These are phyloP conservation scores for Penstemon davidsonii DNA, from an alignment of 257 asterid species.

Conservation along the genomic window DNA sequence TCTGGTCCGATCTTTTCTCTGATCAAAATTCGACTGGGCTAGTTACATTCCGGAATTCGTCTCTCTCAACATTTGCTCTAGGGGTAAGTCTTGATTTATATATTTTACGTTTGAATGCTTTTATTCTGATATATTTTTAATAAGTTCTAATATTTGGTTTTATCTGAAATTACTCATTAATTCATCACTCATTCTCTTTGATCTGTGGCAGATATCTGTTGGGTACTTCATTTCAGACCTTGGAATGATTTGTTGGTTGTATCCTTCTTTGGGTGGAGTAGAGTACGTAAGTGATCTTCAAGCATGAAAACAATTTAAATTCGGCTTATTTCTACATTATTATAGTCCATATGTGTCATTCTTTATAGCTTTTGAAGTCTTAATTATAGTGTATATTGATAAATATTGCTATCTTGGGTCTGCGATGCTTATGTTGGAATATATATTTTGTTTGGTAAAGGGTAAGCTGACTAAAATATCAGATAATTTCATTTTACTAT, in stretches of 20 bases:
- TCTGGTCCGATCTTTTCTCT: slow-evolving; percentile 83
- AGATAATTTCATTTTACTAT: background rate
- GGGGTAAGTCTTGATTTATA: slow-evolving; percentile 60
- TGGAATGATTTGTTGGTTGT: slow-evolving; percentile 91
- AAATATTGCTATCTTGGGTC: background rate
- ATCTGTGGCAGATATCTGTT: slow-evolving; percentile 63
- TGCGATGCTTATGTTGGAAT: background rate
- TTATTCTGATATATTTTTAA: background rate
- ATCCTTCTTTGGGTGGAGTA: slow-evolving; percentile 89
- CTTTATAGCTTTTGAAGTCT: background rate
- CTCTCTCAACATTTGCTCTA: slow-evolving; percentile 69
- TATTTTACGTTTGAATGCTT: background rate
- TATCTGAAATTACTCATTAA: background rate
- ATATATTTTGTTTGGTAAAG: too few relatives aligned
- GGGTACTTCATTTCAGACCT: slow-evolving; percentile 93
- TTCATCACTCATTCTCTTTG: slow-evolving; percentile 18
- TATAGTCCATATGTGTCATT: background rate
- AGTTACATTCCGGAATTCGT: slow-evolving; percentile 67
- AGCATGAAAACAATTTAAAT: slow-evolving; percentile 4
- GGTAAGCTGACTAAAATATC: too few relatives aligned
- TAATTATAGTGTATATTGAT: background rate
- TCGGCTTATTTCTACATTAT: slow-evolving; percentile 5
- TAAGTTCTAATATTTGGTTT: background rate
- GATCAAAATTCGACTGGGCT: slow-evolving; percentile 52
- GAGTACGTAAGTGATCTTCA: slow-evolving; percentile 77